Evolutionary conservation across 805 yeast species (phyloP).

Genomic region (Candida parachauliodes): DNA sequence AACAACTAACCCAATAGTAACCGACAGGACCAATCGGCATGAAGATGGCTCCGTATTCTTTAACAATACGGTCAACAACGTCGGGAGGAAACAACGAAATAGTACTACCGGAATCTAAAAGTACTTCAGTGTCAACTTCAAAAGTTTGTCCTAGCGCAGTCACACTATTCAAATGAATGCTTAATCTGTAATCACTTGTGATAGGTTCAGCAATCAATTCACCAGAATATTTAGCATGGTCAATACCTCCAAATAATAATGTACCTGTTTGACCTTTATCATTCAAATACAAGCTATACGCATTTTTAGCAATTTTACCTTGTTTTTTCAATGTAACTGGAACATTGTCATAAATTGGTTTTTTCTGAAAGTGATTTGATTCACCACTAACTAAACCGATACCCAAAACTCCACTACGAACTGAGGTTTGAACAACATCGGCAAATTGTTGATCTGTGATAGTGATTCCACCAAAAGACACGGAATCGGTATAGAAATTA

Average conservation of each 20-base stretch:
- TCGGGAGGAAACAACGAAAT: constrained; percentile 39
- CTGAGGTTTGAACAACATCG: constrained; percentile 41
- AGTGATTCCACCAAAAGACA: constrained; percentile 12
- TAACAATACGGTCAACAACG: constrained; percentile 11
- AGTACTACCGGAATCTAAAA: constrained; percentile 36
- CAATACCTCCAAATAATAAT: constrained; percentile 33
- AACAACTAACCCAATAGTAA: too few species aligned
- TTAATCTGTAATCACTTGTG: constrained; percentile 17
- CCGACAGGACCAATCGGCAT: too few species aligned
- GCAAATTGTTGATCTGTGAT: constrained; percentile 17
- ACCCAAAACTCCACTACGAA: constrained; percentile 68
- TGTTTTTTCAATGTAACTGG: constrained; percentile 30
- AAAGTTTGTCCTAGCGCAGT: constrained; percentile 13
- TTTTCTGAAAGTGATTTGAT: constrained; percentile 26
- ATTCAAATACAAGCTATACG: constrained; percentile 37
- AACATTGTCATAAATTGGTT: constrained; percentile 24
- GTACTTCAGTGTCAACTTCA: constrained; percentile 18
- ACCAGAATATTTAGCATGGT: constrained; percentile 24
- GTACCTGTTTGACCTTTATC: constrained; percentile 19
- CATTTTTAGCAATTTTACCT: constrained; percentile 31
- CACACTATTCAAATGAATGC: constrained; percentile 44
- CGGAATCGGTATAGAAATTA: constrained; percentile 14
- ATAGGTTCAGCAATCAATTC: constrained; percentile 11
- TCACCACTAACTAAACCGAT: constrained; percentile 53
- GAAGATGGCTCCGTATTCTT: constrained; percentile 1